Evolutionary conservation across 345 rosid species (phyloP).

Genomic region (Heritiera littoralis): DNA sequence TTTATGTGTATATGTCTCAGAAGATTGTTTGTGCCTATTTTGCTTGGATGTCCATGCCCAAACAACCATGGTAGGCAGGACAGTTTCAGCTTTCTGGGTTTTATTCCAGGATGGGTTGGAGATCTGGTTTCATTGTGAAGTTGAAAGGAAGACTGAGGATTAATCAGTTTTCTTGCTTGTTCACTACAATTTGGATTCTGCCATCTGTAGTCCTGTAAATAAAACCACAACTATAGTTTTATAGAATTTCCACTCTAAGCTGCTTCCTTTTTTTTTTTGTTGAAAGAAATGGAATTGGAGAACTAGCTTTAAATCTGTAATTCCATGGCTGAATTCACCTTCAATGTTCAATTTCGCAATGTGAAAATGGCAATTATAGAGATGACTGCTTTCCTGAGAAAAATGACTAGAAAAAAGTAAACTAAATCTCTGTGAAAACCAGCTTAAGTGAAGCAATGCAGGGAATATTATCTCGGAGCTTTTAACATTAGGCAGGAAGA

Average conservation of each 20-base stretch:
- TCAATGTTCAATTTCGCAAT: neutral
- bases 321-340: neutral
- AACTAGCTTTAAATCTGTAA: neutral
- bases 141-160: neutral
- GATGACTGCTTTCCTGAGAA: neutral
- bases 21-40: constrained; percentile 71
- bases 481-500: neutral
- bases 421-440: neutral
- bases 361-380: neutral
- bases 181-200: neutral
- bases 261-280: neutral
- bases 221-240: no score
- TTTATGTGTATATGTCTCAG: constrained; percentile 83
- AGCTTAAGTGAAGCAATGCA: neutral
- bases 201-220: neutral
- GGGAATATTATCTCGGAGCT: neutral
- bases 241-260: neutral
- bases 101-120: no score
- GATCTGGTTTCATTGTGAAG: neutral
- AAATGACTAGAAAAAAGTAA: neutral
- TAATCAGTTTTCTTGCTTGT: neutral
- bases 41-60: constrained; percentile 64
- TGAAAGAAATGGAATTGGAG: neutral
- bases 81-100: neutral
- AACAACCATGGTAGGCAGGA: constrained; percentile 70